Base-by-base conservation (phyloP, 345 rosid species). In the Arabidopsis suecica region DNA sequence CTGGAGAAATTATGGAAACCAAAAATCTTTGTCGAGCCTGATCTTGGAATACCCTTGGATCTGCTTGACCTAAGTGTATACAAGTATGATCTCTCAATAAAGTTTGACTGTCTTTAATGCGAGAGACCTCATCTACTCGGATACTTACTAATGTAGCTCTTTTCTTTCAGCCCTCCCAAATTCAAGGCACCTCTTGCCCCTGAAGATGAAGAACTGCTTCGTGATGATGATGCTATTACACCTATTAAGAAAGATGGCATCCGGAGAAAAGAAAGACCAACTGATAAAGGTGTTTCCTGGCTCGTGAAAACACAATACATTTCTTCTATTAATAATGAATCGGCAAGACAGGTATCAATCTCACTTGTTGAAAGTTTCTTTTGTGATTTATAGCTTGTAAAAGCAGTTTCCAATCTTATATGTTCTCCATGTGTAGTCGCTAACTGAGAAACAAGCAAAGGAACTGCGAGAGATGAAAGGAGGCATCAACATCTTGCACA, bases 21-120 rank as follows among this genome's bases (percentile, higher is more conserved):
- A 14, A 82, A 90, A 75, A 89, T 95, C 48, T 84, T 81, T 82
- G 99, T 87, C 62, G 98, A 95, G 84, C 91, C 98, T 65, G 99
- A 95, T 87, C 98, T 95, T 60, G 99, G 99, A 82, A 89, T 95
- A 80, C 96, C 98, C 37, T 90, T 92, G 78, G 97, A 95, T 84
- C 86, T 95, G 74, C 97, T 95, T 79, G 99, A 95, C 83, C 91
- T 95, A 64, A 92, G 93, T 78, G 88, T 89, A 42, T 92, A 95
- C 93, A 95, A 89, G 98, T 95, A 89, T 64, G 48, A 33, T 81
- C 68, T 76, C 44, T 33, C 45, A 51, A 30, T 71, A 30, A 32
- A 5, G 0, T 51, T 71, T 32, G 16, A 32, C 67, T 48, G 72
- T 60, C 66, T 56, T 51, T 54, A 22, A 50, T 68, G 63, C 9